Conservation (phyloP, 169 alveolate species). For the Plasmodium blacklocki region DNA sequence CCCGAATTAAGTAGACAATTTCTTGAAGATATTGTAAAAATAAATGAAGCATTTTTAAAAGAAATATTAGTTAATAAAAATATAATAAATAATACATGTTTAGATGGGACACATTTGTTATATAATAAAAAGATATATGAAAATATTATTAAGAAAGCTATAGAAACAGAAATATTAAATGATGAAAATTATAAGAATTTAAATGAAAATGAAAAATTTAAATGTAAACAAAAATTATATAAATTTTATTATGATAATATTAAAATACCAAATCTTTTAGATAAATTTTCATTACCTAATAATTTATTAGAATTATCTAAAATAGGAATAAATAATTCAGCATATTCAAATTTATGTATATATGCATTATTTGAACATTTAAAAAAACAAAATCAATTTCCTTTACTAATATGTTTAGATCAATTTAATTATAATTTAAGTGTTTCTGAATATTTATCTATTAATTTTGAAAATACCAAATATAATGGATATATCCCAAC, state of each 20-base stretch:
- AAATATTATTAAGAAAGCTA: slow-evolving; percentile 79
- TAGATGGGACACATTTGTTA: slow-evolving; percentile 84
- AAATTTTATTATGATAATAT: slow-evolving; percentile 27
- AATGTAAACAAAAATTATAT: slow-evolving; percentile 56
- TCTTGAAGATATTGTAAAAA: slow-evolving; percentile 79
- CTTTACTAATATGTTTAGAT: slow-evolving; percentile 80
- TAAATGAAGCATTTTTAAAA: slow-evolving; percentile 75
- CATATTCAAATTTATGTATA: slow-evolving; percentile 84
- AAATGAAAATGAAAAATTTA: slow-evolving; percentile 62
- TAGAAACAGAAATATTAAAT: slow-evolving; percentile 80
- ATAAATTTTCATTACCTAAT: slow-evolving; percentile 79
- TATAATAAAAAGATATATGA: slow-evolving; percentile 83
- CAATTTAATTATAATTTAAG: slow-evolving; percentile 69
- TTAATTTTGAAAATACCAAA: slow-evolving; percentile 85
- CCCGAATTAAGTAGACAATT: slow-evolving; percentile 85
- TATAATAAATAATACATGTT: slow-evolving; percentile 76
- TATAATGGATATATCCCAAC: slow-evolving; percentile 87
- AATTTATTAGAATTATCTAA: slow-evolving; percentile 81
- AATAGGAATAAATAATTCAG: slow-evolving; percentile 82
- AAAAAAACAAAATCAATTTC: slow-evolving; percentile 83
- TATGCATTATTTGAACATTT: slow-evolving; percentile 85
- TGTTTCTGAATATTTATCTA: slow-evolving; percentile 85
- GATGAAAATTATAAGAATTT: slow-evolving; percentile 77
- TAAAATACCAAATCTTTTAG: slow-evolving; percentile 75
- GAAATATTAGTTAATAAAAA: slow-evolving; percentile 59